Evolutionary conservation across 345 rosid species (phyloP), one percentile per base, ranked within the genome.

Genomic region (Eucalyptus camaldulensis): DNA sequence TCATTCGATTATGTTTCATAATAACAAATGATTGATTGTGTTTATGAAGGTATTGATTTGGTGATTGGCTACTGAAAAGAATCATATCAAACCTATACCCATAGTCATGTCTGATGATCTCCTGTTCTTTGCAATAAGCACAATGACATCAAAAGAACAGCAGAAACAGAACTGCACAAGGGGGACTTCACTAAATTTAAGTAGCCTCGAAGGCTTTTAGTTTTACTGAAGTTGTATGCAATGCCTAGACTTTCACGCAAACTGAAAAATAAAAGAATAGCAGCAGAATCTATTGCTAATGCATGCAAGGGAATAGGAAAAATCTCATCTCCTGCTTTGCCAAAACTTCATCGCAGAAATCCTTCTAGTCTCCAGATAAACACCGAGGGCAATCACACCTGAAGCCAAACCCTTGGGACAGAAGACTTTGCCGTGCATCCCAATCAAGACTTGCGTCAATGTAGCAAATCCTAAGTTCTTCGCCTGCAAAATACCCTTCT

Each of bases 391-490:
- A 97, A 86, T 90, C 94, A 93, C 97, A 95, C 44, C 85, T 87
- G 87, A 96, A 96, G 86, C 97, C 99, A 91, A 97, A 97, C 21
- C 99, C 99, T 91, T 94, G 91, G 43, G 92, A 92, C 89, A 96
- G 92, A 56, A 96, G 29, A 69, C 91, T 89, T 88, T 95, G 96
- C 25, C 97, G 91, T 51, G 96, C 98, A 88, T 95, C 93, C 80
- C 51, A 93, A 91, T 94, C 94, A 96, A 97, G 92, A 90, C 99
- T 96, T 53, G 96, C 95, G 90, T 96, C 98, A 85, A 96, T 96
- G 86, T 96, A 97, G 91, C 98, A 94, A 65, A 96, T 96, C 50
- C 96, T 93, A 54, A 97, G 97, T 94, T 96, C 99, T 93, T 97
- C 98, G 50, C 94, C 99, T 97, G 92, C 92, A 92, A 90, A 80